Evolutionary conservation across 139 green algal species (phyloP).

Genomic region (Chlamydomonas incerta): DNA sequence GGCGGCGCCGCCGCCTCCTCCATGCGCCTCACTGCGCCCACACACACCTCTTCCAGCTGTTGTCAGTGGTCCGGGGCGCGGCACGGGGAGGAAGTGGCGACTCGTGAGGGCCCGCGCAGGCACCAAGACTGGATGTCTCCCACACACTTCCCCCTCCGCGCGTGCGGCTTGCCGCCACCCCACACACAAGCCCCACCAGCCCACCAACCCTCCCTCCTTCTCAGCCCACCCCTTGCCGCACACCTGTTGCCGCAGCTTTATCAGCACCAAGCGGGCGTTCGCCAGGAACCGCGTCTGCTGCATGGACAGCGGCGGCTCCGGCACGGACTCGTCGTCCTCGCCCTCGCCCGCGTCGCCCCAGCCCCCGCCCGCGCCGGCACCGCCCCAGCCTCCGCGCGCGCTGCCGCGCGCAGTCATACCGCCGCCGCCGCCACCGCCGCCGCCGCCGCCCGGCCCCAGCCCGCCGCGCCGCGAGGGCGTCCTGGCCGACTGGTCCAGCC

Average conservation of each 20-base stretch:
- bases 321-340: not conserved
- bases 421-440: not conserved
- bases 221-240: no score
- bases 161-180: no score
- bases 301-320: constrained; percentile 21
- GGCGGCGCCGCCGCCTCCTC: not conserved
- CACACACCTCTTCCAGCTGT: constrained; percentile 29
- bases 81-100: no score
- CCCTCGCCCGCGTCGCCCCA: not conserved
- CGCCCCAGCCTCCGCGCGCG: not conserved
- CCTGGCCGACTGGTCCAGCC: not conserved
- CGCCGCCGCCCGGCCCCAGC: not conserved
- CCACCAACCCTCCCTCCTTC: no score
- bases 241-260: constrained; percentile 42
- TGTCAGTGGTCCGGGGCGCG: no score
- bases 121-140: no score
- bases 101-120: no score
- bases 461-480: not conserved
- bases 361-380: not conserved
- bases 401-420: no score
- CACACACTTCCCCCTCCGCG: no score
- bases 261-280: constrained; percentile 19
- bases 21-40: constrained; percentile 22
- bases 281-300: constrained; percentile 42
- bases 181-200: no score